Percentiles rank a stretch among this genome's conserved stretches.
phyloP scores from a whole-genome alignment of 257 asterid genomes.

The Solanum piurae region DNA sequence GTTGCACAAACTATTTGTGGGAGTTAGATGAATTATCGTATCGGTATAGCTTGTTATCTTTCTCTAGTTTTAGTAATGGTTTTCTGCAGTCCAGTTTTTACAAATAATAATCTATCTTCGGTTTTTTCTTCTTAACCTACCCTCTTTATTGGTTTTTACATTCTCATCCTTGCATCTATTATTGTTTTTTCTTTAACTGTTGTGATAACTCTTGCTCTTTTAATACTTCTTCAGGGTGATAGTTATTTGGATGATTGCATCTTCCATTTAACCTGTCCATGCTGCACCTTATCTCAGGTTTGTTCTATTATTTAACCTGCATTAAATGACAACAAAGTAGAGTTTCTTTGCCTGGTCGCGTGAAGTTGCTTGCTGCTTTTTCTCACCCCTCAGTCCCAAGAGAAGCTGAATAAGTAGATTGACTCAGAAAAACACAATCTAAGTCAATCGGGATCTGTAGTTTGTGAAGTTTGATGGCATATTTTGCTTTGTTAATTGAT shows the following conservation, averaged over 20 bases:
- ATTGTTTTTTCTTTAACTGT: background rate
- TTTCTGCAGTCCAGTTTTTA: background rate
- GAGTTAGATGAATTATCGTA: background rate
- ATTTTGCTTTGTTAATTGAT: background rate
- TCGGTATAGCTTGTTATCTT: background rate
- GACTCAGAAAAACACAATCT: background rate
- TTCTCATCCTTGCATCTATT: background rate
- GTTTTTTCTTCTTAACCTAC: background rate
- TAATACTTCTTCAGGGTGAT: conserved; percentile 51
- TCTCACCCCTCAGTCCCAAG: background rate
- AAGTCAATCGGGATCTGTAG: background rate
- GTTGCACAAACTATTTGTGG: background rate
- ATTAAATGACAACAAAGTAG: background rate
- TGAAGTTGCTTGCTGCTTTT: background rate
- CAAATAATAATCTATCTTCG: background rate
- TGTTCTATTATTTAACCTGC: conserved; percentile 3
- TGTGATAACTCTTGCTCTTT: background rate
- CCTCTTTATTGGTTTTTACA: background rate
- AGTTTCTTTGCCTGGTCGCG: background rate
- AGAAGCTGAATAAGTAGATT: background rate
- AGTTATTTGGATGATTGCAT: conserved; percentile 62
- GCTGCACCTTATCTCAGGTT: conserved; percentile 91
- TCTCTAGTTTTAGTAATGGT: background rate
- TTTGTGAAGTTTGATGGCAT: background rate
- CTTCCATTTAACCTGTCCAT: conserved; percentile 82